Conservation (phyloP, 2,329 filamentous ascomycete species). For the Nothopassalora personata region DNA sequence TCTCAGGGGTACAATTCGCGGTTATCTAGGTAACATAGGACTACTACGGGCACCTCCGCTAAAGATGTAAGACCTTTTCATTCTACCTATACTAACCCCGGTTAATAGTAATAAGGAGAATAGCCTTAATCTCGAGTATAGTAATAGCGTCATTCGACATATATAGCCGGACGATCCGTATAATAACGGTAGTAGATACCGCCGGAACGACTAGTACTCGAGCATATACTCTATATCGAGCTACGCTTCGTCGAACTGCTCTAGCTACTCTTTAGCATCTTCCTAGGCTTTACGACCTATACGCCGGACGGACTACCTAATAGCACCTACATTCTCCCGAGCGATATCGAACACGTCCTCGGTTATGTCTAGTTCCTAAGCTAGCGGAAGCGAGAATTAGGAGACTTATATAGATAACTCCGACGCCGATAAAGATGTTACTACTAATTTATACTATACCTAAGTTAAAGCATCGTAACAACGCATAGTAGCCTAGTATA, state of each 20-base stretch:
- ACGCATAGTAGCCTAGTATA: conserved; percentile 38
- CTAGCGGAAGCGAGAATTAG: conserved; percentile 82
- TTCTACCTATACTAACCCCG: conserved; percentile 49
- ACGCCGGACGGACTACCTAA: conserved; percentile 22
- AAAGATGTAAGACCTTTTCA: conserved; percentile 81
- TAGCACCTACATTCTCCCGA: conserved; percentile 31
- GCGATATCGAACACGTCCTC: conserved; percentile 32
- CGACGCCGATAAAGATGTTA: conserved; percentile 52
- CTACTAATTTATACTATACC: conserved; percentile 72
- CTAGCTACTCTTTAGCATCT: conserved; percentile 22
- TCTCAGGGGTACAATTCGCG: conserved; percentile 37
- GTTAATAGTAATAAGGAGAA: conserved; percentile 27
- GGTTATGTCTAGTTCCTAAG: conserved; percentile 26
- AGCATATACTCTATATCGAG: conserved; percentile 17
- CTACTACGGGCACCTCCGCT: conserved; percentile 66
- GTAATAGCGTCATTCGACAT: conserved; percentile 55
- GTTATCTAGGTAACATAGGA: conserved; percentile 32
- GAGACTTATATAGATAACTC: conserved; percentile 78
- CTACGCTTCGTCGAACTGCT: conserved; percentile 5
- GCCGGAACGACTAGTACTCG: conserved; percentile 17
- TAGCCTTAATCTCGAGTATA: conserved; percentile 43
- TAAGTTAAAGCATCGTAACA: conserved; percentile 61
- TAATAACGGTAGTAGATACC: conserved; percentile 50
- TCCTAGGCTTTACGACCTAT: conserved; percentile 26
- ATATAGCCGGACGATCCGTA: conserved; percentile 77